Evolutionary conservation across 495 filamentous ascomycete species (phyloP), one percentile per base, ranked within the genome.

Genomic region (Penicillium nucicola): DNA sequence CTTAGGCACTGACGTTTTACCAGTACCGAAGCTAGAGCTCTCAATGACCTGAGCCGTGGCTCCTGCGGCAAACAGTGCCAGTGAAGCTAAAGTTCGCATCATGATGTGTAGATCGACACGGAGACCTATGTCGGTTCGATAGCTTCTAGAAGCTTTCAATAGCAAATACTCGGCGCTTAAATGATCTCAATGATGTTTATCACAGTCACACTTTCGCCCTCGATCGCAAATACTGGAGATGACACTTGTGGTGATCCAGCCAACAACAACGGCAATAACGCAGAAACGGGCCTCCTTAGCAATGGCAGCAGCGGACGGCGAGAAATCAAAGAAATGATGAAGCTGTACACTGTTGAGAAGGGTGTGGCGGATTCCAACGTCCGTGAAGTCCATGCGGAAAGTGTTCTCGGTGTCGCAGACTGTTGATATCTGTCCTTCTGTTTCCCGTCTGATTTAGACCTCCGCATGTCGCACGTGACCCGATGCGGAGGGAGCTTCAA

Each of bases 21-120:
- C 79, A 58, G 86, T 81, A 15, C 90, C 90, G 64, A 96, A 96
- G 64, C 87, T 92, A 22, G 77, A 84, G 69, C 70, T 84, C 44
- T 86, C 79, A 55, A 84, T 72, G 10, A 85, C 71, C 56, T 87
- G 80, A 31, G 84, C 84, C 25, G 75, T 71, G 31, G 80, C 82
- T 28, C 76, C 68, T 57, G 79, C 68, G 42, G 79, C 77, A 50
- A 85, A 69, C 30, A 83, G 69, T 25, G 71, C 65, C 30, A 77
- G 39, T 18, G 65, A 65, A 52, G 61, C 50, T 31, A 65, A 54
- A 15, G 67, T 50, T 60, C 62, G 71, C 75, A 80, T 78, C 22
- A 33, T 69, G 66, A 54, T 63, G 64, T 53, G 19, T 7, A 25
- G 57, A 58, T 55, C 36, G 28, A 51, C 53, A 55, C 25, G 37